Base-by-base conservation (phyloP, 306 rosid genomes). In the Cucumis hystrix region DNA sequence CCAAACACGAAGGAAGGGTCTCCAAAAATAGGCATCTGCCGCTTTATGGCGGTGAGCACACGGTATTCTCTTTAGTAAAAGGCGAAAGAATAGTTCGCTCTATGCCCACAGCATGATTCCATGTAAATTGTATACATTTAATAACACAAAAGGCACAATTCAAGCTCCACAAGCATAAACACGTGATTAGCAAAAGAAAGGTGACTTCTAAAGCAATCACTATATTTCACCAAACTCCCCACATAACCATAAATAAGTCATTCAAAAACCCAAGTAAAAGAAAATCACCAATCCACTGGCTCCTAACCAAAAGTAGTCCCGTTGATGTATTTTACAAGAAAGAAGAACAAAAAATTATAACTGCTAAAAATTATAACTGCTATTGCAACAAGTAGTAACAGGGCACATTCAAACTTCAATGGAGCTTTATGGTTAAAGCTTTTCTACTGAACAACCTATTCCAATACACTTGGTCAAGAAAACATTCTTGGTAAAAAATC, bases 1-100 rank as follows among this genome's bases (percentile, higher is more conserved):
- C 37, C 37, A 2, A 2, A 4, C 4, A 33, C 5, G 5, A 33
- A 33, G 5, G 37, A 33, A 33, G 37, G 37, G 5, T 4, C 37
- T 33, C 37, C 37, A 33, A 33, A 3, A 33, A 33, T 33, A 33
- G 37, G 37, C 37, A 4, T 33, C 2, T 33, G 37, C 37, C 37
- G 5, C 37, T 33, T 33, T 33, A 33, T 33, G 5, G 37, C 37
- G 5, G 37, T 4, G 5, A 33, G 37, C 37, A 33, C 37, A 33
- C 37, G 3, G 5, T 33, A 0, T 33, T 33, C 37, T 33, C 91
- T 83, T 85, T 86, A 87, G 87, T 86, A 89, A 87, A 89, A 87
- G 88, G 90, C 85, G 83, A 86, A 84, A 89, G 91, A 89, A 87
- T 84, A 82, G 87, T 85, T 85, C 84, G 85, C 86, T 84, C 0